phyloP scores from a whole-genome alignment of 805 yeast genomes.

The Jamesozyma rosinii region DNA sequence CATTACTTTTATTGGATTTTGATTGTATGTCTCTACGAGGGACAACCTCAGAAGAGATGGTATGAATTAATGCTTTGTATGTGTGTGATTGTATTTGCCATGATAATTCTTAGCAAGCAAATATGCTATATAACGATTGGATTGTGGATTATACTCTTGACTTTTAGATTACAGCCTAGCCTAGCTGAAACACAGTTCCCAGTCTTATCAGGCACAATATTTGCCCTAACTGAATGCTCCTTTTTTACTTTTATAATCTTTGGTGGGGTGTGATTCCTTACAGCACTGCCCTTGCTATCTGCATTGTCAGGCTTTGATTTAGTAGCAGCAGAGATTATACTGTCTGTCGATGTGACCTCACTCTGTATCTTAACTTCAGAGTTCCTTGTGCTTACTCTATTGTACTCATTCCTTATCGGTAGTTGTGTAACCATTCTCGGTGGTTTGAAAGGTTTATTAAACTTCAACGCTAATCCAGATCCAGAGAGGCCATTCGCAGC shows the following conservation, averaged over 20 bases:
- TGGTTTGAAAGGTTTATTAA: conserved; percentile 25
- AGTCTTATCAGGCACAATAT: background rate
- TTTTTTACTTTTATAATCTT: background rate
- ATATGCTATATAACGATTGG: background rate
- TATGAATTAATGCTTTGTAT: too few species aligned
- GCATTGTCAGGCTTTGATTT: background rate
- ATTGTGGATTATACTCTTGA: background rate
- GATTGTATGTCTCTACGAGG: too few species aligned
- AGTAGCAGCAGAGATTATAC: background rate
- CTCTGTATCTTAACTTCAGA: background rate
- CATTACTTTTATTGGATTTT: too few species aligned
- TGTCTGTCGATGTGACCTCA: background rate
- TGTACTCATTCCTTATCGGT: background rate
- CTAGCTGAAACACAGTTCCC: background rate
- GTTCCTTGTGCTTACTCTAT: conserved; percentile 10
- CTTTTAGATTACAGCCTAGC: background rate
- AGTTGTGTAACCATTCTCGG: conserved; percentile 14
- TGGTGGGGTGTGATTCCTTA: background rate
- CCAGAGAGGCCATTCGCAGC: background rate
- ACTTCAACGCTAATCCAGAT: conserved; percentile 17
- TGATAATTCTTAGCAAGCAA: too few species aligned
- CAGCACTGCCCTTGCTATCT: background rate
- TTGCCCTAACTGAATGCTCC: background rate
- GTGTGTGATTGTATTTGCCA: too few species aligned
- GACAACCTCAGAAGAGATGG: too few species aligned